phyloP scores from a whole-genome alignment of 805 yeast species.

The Starmerella floricola region DNA sequence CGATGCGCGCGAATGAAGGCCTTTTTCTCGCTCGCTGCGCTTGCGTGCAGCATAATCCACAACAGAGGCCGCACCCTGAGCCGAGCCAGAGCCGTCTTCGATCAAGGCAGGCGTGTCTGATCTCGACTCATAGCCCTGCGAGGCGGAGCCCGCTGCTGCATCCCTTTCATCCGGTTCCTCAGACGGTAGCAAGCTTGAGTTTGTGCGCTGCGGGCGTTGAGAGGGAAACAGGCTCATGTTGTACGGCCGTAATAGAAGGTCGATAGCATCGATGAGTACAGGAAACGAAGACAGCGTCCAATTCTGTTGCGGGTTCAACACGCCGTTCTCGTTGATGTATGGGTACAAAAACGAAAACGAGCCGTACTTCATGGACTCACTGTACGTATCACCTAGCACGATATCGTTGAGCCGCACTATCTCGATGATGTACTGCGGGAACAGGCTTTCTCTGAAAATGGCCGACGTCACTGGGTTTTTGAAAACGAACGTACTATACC shows the following conservation, averaged over 20 bases:
- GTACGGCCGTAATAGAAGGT: background rate
- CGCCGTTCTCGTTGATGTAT: background rate
- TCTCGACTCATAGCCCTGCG: too few species aligned
- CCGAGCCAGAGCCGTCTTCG: too few species aligned
- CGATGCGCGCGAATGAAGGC: too few species aligned
- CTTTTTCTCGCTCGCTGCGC: too few species aligned
- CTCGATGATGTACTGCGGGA: background rate
- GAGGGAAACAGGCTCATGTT: too few species aligned
- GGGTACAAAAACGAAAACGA: background rate
- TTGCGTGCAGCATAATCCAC: too few species aligned
- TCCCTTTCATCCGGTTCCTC: too few species aligned
- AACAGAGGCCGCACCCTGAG: too few species aligned
- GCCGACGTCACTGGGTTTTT: background rate
- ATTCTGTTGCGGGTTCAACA: background rate
- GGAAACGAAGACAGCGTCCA: constrained; percentile 1
- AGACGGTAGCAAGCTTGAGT: too few species aligned
- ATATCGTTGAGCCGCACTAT: constrained; percentile 2
- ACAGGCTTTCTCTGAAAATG: background rate
- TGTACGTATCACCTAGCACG: background rate
- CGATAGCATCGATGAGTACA: background rate
- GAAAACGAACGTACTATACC: constrained; percentile 6
- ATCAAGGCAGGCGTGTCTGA: too few species aligned
- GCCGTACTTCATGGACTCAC: background rate
- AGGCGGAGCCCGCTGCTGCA: too few species aligned
- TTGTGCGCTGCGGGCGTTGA: too few species aligned